These are phyloP conservation scores for Nitzschia inconspicua DNA, from an alignment of 108 stramenopile genomes.

Conservation along the genomic window DNA sequence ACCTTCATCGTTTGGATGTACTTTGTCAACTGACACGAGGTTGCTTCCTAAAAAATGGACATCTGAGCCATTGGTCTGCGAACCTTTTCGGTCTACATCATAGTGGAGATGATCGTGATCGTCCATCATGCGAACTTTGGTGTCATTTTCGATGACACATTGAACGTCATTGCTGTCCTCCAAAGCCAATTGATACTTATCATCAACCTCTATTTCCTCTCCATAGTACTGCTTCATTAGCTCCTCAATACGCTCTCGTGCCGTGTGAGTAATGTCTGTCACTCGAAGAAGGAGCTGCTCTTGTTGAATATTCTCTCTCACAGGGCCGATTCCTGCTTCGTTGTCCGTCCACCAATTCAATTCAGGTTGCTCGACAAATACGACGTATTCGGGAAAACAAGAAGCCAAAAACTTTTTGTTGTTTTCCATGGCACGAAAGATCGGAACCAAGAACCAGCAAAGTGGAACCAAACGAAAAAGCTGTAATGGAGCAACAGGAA, in stretches of 20 bases:
- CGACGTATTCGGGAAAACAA: constrained; percentile 39
- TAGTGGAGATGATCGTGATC: background rate
- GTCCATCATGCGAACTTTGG: background rate
- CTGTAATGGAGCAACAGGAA: constrained; percentile 40
- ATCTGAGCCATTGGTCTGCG: background rate
- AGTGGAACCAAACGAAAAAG: constrained; percentile 50
- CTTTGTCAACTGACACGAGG: constrained; percentile 43
- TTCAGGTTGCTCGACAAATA: constrained; percentile 57
- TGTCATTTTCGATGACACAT: background rate
- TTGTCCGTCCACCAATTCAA: constrained; percentile 27
- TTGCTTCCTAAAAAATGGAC: background rate
- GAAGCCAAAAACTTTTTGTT: constrained; percentile 46
- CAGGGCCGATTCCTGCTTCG: constrained; percentile 29
- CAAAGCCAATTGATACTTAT: background rate
- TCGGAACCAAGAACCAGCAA: constrained; percentile 47
- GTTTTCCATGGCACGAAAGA: constrained; percentile 49
- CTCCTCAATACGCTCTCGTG: constrained; percentile 33
- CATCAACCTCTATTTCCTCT: constrained; percentile 6
- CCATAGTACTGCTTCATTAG: constrained; percentile 49
- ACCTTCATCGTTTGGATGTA: constrained; percentile 69
- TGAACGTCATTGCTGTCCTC: background rate
- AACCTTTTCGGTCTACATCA: background rate
- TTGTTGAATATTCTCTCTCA: constrained; percentile 21
- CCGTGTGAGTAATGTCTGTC: constrained; percentile 36
- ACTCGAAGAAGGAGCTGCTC: constrained; percentile 41